These are phyloP conservation scores for Agrocybe chaxingu DNA, from an alignment of 768 basidiomycete genomes.

Conservation along the genomic window DNA sequence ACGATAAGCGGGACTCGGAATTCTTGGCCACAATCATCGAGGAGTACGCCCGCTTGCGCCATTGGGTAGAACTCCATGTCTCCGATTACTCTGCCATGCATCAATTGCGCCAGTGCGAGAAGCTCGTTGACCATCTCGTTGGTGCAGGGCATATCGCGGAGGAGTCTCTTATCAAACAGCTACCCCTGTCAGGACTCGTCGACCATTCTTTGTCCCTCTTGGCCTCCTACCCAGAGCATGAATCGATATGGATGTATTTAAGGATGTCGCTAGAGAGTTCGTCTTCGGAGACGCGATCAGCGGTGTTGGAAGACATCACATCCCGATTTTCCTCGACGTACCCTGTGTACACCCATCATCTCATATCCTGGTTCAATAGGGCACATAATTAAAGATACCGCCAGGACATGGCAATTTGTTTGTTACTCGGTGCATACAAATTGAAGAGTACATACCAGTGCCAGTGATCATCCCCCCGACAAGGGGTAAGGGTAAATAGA, in stretches of 20 bases:
- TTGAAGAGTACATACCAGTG: too few relatives aligned
- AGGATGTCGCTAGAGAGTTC: conserved; percentile 24
- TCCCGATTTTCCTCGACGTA: neutral
- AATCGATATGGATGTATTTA: conserved; percentile 65
- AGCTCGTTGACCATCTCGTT: conserved; percentile 20
- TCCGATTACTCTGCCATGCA: conserved; percentile 68
- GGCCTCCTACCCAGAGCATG: conserved; percentile 49
- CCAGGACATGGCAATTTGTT: too few relatives aligned
- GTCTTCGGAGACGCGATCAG: neutral
- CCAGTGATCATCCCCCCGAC: too few relatives aligned
- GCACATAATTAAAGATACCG: too few relatives aligned
- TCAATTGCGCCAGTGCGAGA: conserved; percentile 41
- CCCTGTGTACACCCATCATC: too few relatives aligned
- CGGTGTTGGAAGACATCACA: conserved; percentile 5
- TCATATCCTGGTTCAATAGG: too few relatives aligned
- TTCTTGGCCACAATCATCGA: conserved; percentile 31
- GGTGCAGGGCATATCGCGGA: neutral
- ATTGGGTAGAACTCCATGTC: conserved; percentile 63
- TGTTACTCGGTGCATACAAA: too few relatives aligned
- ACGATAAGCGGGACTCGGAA: conserved; percentile 12
- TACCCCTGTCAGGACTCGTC: conserved; percentile 16
- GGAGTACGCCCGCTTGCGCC: conserved; percentile 34
- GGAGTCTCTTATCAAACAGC: neutral
- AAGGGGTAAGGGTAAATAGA: too few relatives aligned
- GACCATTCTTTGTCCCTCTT: conserved; percentile 51